Conservation (phyloP, 164 flowering plant genomes). For the grape (Vitis vinifera) region DNA sequence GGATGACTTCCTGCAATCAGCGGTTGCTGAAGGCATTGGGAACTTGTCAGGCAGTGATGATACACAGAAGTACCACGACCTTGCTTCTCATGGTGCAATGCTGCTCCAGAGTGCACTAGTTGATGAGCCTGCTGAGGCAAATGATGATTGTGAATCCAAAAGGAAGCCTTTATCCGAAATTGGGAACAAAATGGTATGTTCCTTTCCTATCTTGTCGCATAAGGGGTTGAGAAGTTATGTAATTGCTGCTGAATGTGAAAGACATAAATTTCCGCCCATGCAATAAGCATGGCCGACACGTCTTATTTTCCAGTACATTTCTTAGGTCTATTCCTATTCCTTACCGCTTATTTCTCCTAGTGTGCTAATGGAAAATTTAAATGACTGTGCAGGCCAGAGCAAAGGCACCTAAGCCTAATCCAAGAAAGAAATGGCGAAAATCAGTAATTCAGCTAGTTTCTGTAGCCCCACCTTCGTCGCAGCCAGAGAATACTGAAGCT, state of each 20-base stretch:
- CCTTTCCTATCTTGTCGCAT: not conserved
- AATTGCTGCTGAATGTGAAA: no score
- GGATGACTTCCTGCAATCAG: conserved; percentile 20
- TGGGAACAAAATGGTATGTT: conserved; percentile 69
- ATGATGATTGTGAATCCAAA: conserved; percentile 29
- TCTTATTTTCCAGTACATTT: no score
- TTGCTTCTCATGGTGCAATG: conserved; percentile 71
- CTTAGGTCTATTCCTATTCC: no score
- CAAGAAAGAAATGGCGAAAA: no score
- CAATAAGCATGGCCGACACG: no score
- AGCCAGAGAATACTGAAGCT: conserved; percentile 31
- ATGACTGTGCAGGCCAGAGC: conserved; percentile 49
- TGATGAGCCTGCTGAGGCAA: conserved; percentile 42
- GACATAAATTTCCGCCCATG: no score
- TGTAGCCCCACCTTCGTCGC: conserved; percentile 36
- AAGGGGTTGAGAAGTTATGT: no score
- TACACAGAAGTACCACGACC: no score
- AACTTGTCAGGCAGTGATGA: conserved; percentile 12
- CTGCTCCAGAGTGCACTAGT: conserved; percentile 69
- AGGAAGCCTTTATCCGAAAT: conserved; percentile 88
- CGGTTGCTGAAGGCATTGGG: conserved; percentile 18
- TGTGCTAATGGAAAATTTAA: no score
- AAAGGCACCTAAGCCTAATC: conserved; percentile 51
- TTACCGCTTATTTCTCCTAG: no score
- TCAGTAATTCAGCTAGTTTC: conserved; percentile 58